Conservation (phyloP, 805 yeast genomes). For the Suhomyces emberorum region DNA sequence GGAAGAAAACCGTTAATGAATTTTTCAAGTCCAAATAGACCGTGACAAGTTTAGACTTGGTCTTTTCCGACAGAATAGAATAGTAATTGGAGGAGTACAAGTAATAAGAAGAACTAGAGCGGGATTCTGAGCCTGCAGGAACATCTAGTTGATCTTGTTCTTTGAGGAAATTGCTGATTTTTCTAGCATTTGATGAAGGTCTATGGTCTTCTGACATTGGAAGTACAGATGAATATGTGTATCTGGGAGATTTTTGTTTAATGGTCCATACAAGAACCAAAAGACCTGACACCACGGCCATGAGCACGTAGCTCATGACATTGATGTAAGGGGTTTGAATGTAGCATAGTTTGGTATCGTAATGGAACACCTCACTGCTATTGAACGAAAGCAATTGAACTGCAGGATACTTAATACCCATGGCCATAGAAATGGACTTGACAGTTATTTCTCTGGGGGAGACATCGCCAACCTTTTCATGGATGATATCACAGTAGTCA, state of each 20-base stretch:
- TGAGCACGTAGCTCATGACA: constrained; percentile 32
- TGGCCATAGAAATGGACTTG: constrained; percentile 88
- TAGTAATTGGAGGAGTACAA: constrained; percentile 6
- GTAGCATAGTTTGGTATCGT: constrained; percentile 43
- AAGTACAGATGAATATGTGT: constrained; percentile 23
- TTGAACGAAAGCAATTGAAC: constrained; percentile 35
- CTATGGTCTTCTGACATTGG: constrained; percentile 18
- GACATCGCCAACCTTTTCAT: constrained; percentile 25
- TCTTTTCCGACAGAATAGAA: not conserved
- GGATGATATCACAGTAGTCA: constrained; percentile 83
- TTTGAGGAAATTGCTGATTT: constrained; percentile 26
- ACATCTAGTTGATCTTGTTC: constrained; percentile 25
- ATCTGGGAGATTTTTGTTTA: constrained; percentile 23
- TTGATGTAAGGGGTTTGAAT: constrained; percentile 46
- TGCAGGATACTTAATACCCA: constrained; percentile 66
- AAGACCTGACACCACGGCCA: constrained; percentile 32
- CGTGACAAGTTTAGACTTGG: not conserved
- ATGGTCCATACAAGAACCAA: constrained; percentile 28
- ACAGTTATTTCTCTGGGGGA: constrained; percentile 66
- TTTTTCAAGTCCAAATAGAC: not conserved
- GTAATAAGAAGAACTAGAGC: constrained; percentile 6
- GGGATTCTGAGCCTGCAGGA: not conserved
- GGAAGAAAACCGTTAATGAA: constrained; percentile 2
- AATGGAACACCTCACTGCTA: constrained; percentile 13
- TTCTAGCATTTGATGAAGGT: constrained; percentile 17